These are phyloP conservation scores for Colletotrichum tofieldiae DNA, from an alignment of 2,329 filamentous ascomycete species.

Conservation along the genomic window DNA sequence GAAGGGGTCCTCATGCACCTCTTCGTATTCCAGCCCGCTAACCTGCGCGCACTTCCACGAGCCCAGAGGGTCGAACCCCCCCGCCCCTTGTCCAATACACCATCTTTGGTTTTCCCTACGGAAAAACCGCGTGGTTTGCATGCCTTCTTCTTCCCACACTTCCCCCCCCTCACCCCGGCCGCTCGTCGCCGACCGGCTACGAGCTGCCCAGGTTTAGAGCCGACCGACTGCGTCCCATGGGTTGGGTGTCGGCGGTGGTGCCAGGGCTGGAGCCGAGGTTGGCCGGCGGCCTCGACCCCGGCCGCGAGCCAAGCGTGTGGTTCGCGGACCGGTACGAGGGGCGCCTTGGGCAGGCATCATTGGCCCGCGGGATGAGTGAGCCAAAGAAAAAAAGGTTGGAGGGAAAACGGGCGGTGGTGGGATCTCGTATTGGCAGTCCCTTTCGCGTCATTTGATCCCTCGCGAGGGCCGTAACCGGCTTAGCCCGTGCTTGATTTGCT, in stretches of 20 bases:
- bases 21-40: constrained; percentile 13
- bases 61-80: neutral
- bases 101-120: neutral
- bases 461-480: neutral
- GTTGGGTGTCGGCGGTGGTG: neutral
- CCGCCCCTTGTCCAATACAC: neutral
- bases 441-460: neutral
- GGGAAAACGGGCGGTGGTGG: neutral
- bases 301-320: constrained; percentile 9
- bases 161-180: neutral
- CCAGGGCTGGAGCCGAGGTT: neutral
- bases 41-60: constrained; percentile 2
- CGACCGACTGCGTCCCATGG: neutral
- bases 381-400: neutral
- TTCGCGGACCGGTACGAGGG: neutral
- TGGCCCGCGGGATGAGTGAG: neutral
- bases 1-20: constrained; percentile 5
- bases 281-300: neutral
- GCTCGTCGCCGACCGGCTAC: neutral
- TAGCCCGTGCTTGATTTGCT: neutral
- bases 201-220: neutral
- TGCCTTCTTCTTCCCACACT: neutral
- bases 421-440: neutral
- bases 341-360: neutral
- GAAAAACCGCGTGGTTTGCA: neutral